Percentiles rank a stretch among this genome's conserved stretches.
Evolutionary conservation across 441 rosid species (phyloP).

Genomic region (Sinapis alba): DNA sequence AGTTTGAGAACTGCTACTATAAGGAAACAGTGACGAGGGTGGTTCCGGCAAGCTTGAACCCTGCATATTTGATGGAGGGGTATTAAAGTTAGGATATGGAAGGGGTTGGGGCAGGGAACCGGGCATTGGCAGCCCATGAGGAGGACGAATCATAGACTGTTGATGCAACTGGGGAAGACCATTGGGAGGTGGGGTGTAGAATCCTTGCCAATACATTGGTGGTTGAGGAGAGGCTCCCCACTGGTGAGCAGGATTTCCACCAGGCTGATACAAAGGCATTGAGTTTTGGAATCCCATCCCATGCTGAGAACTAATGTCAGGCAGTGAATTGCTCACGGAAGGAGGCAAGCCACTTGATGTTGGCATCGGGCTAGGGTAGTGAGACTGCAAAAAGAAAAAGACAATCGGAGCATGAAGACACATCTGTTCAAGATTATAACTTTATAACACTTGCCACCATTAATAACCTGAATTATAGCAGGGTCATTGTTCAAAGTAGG

Average conservation of each 20-base stretch:
- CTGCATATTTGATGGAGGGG: slow-evolving; percentile 50
- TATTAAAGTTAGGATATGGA: slow-evolving; percentile 75
- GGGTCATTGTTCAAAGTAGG: slow-evolving; percentile 82
- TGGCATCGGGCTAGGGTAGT: slow-evolving; percentile 67
- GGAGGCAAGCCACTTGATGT: slow-evolving; percentile 65
- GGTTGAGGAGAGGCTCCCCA: slow-evolving; percentile 81
- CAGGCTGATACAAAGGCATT: slow-evolving; percentile 87
- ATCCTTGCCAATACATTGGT: slow-evolving; percentile 92
- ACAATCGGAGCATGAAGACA: slow-evolving; percentile 17
- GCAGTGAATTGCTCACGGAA: slow-evolving; percentile 53
- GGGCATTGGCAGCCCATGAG: slow-evolving; percentile 73
- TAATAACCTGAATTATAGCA: slow-evolving; percentile 85
- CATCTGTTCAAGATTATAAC: background rate
- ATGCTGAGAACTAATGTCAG: slow-evolving; percentile 63
- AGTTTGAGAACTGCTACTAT: slow-evolving; percentile 27
- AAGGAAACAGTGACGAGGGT: slow-evolving; percentile 52
- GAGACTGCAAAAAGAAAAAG: slow-evolving; percentile 74
- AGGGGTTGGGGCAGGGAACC: slow-evolving; percentile 69
- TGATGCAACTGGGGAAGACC: slow-evolving; percentile 82
- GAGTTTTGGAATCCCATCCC: slow-evolving; percentile 70
- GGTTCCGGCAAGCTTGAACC: slow-evolving; percentile 57
- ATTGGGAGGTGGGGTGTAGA: slow-evolving; percentile 73
- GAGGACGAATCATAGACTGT: slow-evolving; percentile 77
- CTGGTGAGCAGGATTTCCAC: slow-evolving; percentile 68
- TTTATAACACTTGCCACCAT: slow-evolving; percentile 1